These are phyloP conservation scores for Aurinia saxatilis DNA, from an alignment of 345 rosid genomes.

Conservation along the genomic window DNA sequence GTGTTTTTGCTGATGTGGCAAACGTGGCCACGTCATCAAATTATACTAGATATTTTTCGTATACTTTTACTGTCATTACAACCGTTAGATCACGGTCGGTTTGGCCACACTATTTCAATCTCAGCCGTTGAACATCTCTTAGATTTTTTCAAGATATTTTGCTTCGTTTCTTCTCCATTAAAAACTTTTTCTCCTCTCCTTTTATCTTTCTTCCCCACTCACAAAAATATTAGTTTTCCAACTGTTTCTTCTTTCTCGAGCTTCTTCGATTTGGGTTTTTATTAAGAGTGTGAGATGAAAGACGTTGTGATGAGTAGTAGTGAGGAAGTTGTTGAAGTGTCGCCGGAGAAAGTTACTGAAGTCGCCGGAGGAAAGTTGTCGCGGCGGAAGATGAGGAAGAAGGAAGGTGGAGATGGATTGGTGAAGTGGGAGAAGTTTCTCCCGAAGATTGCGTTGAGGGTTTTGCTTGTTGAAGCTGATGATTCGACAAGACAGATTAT, in stretches of 20 bases:
- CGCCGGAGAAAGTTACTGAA: constrained; percentile 18
- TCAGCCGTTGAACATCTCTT: constrained; percentile 29
- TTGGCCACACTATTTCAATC: not conserved
- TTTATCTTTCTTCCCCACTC: constrained; percentile 1
- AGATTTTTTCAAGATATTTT: constrained; percentile 37
- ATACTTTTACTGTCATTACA: not conserved
- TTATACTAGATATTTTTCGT: constrained; percentile 38
- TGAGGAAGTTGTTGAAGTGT: constrained; percentile 31
- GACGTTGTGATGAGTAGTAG: constrained; percentile 36
- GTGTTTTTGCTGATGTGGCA: constrained; percentile 40
- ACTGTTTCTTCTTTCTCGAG: constrained; percentile 6
- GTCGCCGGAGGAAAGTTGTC: constrained; percentile 17
- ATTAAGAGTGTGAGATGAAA: constrained; percentile 31
- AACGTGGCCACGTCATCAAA: constrained; percentile 33
- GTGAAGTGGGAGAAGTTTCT: constrained; percentile 68
- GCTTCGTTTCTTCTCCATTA: not conserved
- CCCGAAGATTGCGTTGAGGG: constrained; percentile 57
- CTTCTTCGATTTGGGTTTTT: not conserved
- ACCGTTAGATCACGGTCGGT: constrained; percentile 32
- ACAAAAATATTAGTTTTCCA: not conserved
- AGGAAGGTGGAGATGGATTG: constrained; percentile 31
- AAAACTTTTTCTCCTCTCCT: not conserved
- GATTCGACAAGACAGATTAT: constrained; percentile 92
- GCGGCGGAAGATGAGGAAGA: constrained; percentile 20
- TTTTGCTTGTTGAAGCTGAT: constrained; percentile 86